Percentiles rank a stretch among this genome's conserved stretches.
Evolutionary conservation across 2,329 filamentous ascomycete species (phyloP).

Genomic region (Whalleya microplaca): DNA sequence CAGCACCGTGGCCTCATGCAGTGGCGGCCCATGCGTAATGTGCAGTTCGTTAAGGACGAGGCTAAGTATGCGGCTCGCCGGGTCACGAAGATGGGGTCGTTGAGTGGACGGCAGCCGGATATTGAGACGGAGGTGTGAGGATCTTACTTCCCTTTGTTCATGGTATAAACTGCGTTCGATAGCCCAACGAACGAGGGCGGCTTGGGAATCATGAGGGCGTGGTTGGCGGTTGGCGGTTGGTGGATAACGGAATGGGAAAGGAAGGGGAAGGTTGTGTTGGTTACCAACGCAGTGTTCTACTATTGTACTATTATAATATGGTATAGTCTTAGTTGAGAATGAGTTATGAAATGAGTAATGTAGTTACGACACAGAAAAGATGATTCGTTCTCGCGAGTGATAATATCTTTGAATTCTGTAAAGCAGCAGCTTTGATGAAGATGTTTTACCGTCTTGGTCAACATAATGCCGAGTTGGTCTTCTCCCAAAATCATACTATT

Average conservation of each 20-base stretch:
- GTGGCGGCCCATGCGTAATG: slow-evolving; percentile 87
- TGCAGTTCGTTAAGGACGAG: slow-evolving; percentile 86
- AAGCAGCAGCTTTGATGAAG: too few relatives aligned
- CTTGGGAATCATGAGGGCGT: neutral
- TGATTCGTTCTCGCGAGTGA: neutral
- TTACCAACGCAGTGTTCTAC: slow-evolving; percentile 4
- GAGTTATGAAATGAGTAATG: slow-evolving; percentile 22
- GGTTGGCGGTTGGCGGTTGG: too few relatives aligned
- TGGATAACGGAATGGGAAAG: neutral
- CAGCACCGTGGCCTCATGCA: slow-evolving; percentile 93
- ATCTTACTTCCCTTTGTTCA: neutral
- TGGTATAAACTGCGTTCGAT: neutral
- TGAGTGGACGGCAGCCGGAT: slow-evolving; percentile 83
- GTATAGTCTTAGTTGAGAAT: slow-evolving; percentile 13
- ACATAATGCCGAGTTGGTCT: too few relatives aligned
- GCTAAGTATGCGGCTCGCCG: slow-evolving; percentile 76
- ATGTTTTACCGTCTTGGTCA: too few relatives aligned
- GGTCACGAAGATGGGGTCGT: slow-evolving; percentile 73
- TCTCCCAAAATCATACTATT: too few relatives aligned
- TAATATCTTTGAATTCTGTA: too few relatives aligned
- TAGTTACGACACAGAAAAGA: neutral
- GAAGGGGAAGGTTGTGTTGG: neutral
- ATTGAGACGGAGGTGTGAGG: slow-evolving; percentile 74
- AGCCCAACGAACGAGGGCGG: neutral
- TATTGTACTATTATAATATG: slow-evolving; percentile 13